Conservation (phyloP, 1,284 basidiomycete genomes). For the Peniophora sp. region DNA sequence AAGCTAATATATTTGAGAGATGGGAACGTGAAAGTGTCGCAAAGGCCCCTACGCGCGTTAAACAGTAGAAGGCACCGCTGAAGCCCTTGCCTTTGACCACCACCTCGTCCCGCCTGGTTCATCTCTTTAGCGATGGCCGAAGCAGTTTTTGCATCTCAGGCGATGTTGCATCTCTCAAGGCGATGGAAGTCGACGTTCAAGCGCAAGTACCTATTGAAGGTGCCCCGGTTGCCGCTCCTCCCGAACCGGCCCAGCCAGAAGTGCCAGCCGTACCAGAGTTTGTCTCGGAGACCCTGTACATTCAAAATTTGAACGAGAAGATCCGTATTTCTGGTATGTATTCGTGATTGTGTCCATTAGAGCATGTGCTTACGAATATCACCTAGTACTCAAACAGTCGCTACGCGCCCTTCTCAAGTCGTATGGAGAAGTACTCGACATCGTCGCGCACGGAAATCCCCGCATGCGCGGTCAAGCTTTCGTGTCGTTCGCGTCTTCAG, state of each 20-base stretch:
- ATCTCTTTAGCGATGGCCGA: too few species aligned
- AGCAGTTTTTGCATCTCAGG: too few species aligned
- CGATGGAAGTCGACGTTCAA: too few species aligned
- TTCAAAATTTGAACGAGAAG: constrained; percentile 97
- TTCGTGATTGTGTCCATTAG: too few species aligned
- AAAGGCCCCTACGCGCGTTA: too few species aligned
- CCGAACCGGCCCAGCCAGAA: constrained; percentile 18
- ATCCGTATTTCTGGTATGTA: constrained; percentile 75
- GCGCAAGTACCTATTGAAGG: background rate
- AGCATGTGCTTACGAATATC: too few species aligned
- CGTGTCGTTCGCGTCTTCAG: constrained; percentile 79
- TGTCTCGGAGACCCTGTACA: constrained; percentile 84
- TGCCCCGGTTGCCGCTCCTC: background rate
- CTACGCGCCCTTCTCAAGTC: constrained; percentile 86
- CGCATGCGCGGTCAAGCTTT: constrained; percentile 99
- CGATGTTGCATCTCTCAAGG: too few species aligned
- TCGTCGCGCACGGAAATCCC: constrained; percentile 88
- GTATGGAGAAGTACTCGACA: constrained; percentile 87
- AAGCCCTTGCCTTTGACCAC: too few species aligned
- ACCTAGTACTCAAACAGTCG: constrained; percentile 78
- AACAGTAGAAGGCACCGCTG: too few species aligned
- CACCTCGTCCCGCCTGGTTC: too few species aligned
- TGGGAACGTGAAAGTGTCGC: too few species aligned
- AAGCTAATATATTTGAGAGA: too few species aligned
- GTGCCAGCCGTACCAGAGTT: constrained; percentile 34